Percentiles rank a stretch among this genome's conserved stretches.
phyloP scores from a whole-genome alignment of 2,329 filamentous ascomycete genomes.

The Gremmenia infestans region DNA sequence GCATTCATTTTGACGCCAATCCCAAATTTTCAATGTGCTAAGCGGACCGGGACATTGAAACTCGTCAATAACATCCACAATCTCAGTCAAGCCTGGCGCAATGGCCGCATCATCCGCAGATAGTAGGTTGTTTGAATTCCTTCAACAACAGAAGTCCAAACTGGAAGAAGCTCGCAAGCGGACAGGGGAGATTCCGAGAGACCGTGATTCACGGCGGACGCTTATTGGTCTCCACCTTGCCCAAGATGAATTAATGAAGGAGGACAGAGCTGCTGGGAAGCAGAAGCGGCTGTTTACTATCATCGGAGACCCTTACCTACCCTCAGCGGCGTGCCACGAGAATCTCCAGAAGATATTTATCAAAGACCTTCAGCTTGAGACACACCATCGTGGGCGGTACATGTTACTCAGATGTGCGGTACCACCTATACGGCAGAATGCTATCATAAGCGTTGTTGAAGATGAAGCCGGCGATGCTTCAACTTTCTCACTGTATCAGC shows the following conservation, averaged over 20 bases:
- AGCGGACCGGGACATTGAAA: neutral
- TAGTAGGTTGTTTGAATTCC: neutral
- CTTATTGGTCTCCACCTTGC: neutral
- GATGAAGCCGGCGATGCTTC: slow-evolving; percentile 23
- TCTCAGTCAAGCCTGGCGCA: neutral
- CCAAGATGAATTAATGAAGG: neutral
- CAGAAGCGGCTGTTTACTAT: neutral
- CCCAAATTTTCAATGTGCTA: too few species aligned
- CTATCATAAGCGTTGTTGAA: slow-evolving; percentile 27
- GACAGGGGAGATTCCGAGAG: neutral
- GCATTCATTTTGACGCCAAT: too few species aligned
- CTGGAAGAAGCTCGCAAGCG: neutral
- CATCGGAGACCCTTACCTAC: slow-evolving; percentile 5
- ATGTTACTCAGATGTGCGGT: slow-evolving; percentile 32
- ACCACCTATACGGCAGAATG: slow-evolving; percentile 28
- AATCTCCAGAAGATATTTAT: slow-evolving; percentile 29
- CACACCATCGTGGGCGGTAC: slow-evolving; percentile 36
- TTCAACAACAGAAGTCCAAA: neutral
- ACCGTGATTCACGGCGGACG: neutral
- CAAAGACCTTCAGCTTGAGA: slow-evolving; percentile 33
- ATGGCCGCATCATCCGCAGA: neutral
- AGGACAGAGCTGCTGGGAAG: neutral
- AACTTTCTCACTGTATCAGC: slow-evolving; percentile 40
- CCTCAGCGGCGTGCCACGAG: slow-evolving; percentile 2
- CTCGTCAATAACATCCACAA: neutral